These are phyloP conservation scores for Hypomyces rosellus DNA, from an alignment of 2,329 filamentous ascomycete genomes.

Conservation along the genomic window DNA sequence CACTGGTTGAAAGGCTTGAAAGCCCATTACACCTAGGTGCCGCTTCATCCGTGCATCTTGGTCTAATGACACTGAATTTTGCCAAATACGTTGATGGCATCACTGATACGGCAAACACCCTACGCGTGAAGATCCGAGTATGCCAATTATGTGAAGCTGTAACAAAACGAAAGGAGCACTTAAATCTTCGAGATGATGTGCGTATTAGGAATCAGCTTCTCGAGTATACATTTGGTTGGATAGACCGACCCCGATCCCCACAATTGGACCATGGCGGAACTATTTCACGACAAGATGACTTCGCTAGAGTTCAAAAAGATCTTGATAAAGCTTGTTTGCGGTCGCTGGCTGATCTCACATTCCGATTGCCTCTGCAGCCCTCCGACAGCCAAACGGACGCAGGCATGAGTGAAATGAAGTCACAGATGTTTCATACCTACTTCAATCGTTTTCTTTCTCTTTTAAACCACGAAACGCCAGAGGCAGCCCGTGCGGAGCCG, in stretches of 20 bases:
- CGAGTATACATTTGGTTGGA: conserved; percentile 64
- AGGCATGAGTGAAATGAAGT: conserved; percentile 61
- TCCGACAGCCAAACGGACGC: conserved; percentile 60
- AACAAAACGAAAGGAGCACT: conserved; percentile 59
- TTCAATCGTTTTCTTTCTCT: conserved; percentile 64
- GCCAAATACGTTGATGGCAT: conserved; percentile 59
- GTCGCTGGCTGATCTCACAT: conserved; percentile 60
- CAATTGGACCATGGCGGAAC: conserved; percentile 35
- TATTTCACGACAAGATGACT: conserved; percentile 50
- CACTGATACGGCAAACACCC: conserved; percentile 47
- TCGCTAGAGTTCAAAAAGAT: conserved; percentile 53
- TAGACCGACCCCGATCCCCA: conserved; percentile 53
- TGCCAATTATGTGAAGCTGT: conserved; percentile 62
- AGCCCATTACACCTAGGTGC: conserved; percentile 56
- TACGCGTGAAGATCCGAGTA: conserved; percentile 62
- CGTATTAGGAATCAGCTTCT: conserved; percentile 62
- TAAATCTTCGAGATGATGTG: conserved; percentile 63
- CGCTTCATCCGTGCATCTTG: conserved; percentile 58
- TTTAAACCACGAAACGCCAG: conserved; percentile 51
- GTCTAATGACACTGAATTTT: conserved; percentile 57
- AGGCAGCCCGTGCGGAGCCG: conserved; percentile 26
- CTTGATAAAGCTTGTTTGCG: conserved; percentile 60
- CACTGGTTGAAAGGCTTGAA: conserved; percentile 58
- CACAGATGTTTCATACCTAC: conserved; percentile 65
- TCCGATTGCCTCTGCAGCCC: conserved; percentile 59